Conservation (phyloP, 2,329 filamentous ascomycete species). For the Talaromyces amestolkiae region DNA sequence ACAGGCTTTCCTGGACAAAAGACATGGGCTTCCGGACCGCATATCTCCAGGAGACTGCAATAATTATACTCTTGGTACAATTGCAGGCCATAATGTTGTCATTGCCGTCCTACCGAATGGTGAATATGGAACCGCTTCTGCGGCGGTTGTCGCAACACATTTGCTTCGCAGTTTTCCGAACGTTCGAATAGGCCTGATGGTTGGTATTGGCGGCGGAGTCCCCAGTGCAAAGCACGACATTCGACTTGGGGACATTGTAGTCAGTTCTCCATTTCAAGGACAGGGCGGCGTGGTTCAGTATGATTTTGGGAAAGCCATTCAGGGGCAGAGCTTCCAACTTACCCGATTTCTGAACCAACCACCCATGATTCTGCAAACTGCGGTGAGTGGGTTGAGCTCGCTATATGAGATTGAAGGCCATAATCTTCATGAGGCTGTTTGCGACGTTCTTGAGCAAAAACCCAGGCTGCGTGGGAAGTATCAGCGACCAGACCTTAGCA, state of each 20-base stretch:
- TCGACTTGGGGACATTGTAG: conserved; percentile 31
- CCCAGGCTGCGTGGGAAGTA: conserved; percentile 17
- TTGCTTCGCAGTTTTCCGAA: conserved; percentile 33
- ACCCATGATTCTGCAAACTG: conserved; percentile 19
- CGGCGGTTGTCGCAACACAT: conserved; percentile 32
- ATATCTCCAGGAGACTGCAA: conserved; percentile 27
- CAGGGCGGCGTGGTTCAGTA: conserved; percentile 23
- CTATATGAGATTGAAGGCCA: conserved; percentile 16
- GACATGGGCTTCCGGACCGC: conserved; percentile 27
- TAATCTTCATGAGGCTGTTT: conserved; percentile 45
- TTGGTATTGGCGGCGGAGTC: conserved; percentile 43
- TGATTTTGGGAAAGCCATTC: conserved; percentile 24
- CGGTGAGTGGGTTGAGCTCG: conserved; percentile 20
- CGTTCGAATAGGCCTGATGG: conserved; percentile 41
- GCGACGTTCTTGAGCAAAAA: conserved; percentile 22
- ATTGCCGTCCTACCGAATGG: conserved; percentile 33
- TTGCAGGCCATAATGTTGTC: conserved; percentile 31
- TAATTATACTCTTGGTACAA: conserved; percentile 31
- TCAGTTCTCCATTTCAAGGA: conserved; percentile 16
- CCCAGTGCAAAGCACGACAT: conserved; percentile 29
- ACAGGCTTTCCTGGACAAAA: conserved; percentile 41
- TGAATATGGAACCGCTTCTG: conserved; percentile 31
- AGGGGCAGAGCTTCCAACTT: conserved; percentile 20
- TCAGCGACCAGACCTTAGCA: conserved; percentile 8
- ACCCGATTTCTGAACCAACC: conserved; percentile 24